Evolutionary conservation across 192 early-diverging fungal genomes (phyloP), one percentile per base, ranked within the genome.

Genomic region (Dissophora globulifera): DNA sequence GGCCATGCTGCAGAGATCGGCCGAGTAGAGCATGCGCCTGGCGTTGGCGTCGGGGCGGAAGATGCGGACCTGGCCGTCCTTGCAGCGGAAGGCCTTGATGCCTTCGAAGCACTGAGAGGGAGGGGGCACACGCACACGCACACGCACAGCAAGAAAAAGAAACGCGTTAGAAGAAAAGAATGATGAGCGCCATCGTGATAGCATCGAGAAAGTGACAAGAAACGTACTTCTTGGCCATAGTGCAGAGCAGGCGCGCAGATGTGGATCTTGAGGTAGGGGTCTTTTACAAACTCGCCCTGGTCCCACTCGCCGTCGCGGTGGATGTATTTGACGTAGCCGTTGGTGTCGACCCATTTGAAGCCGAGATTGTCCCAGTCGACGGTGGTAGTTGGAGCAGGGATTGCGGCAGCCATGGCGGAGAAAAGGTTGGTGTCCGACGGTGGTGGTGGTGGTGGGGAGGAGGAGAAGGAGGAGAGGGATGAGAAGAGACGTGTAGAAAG

Each of bases 71-170:
- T 86, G 86, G 26, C 87, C 89, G 53, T 92, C 85, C 41, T 83
- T 81, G 81, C 85, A 82, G 12, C 88, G 69, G 83, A 90, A 93
- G 0, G 92, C 90, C 65, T 93, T 93, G 61, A 93, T 68, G n/a
- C 92, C 92, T 81, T 93, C 92, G 67, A 93, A 93, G 64, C 88
- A 90, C 84, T 85, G 48, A n/a, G n/a, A n/a, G n/a, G n/a, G n/a
- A n/a, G n/a, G n/a, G n/a, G n/a, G n/a, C n/a, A n/a, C n/a, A n/a
- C n/a, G n/a, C n/a, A n/a, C n/a, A n/a, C n/a, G n/a, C n/a, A n/a
- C n/a, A n/a, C n/a, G n/a, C n/a, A n/a, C n/a, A n/a, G n/a, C n/a
- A 49, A 32, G 17, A 45, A 16, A 7, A 27, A 4, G 7, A 13
- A 25, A 19, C 12, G 41, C 15, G 42, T 15, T 32, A 53, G 35